Evolutionary conservation across 140 eudicot species (phyloP).

Genomic region (Anethum foeniculum): DNA sequence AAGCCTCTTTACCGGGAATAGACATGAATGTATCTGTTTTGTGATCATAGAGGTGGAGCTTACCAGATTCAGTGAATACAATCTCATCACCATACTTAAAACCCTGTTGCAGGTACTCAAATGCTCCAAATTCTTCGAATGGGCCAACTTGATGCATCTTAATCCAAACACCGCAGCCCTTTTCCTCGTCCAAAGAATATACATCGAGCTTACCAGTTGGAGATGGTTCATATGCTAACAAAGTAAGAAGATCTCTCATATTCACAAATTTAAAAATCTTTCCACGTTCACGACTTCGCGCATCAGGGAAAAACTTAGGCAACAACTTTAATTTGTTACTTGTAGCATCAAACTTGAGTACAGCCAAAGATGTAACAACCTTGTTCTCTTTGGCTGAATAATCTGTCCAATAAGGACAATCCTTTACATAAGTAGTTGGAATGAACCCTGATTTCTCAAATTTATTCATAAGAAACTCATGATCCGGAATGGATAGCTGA

Average conservation of each 20-base stretch:
- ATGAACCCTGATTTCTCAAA: no score
- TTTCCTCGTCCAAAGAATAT: neutral
- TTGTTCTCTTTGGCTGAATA: no score
- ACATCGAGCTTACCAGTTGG: neutral
- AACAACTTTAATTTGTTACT: neutral
- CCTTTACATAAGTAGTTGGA: neutral
- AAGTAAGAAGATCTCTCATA: neutral
- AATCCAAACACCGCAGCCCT: neutral
- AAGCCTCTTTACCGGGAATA: neutral
- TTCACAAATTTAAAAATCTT: neutral
- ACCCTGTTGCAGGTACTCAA: neutral
- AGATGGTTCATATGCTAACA: neutral
- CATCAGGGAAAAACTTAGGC: neutral
- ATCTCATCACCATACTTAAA: neutral
- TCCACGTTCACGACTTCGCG: neutral
- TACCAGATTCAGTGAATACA: neutral
- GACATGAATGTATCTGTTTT: no score
- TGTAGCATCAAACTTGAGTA: neutral
- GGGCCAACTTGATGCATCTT: neutral
- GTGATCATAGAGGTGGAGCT: neutral
- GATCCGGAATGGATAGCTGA: neutral
- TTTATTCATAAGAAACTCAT: neutral
- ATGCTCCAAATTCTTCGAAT: neutral
- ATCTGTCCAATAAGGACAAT: neutral
- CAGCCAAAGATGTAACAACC: neutral